These are phyloP conservation scores for Kregervanrija pseudodelftensis DNA, from an alignment of 805 yeast genomes.

Conservation along the genomic window DNA sequence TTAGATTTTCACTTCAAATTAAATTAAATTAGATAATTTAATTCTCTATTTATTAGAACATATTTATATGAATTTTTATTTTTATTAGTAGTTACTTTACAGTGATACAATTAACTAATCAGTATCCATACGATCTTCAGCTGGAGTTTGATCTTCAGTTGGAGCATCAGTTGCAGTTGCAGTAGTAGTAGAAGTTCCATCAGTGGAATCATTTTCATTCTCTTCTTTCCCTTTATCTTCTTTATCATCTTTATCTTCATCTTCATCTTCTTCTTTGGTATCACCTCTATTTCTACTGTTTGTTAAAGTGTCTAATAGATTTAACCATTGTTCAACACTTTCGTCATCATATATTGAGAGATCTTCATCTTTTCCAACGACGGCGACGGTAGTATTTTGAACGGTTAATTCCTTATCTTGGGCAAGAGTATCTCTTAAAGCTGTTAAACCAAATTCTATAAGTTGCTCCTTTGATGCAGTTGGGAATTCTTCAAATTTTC, in stretches of 20 bases:
- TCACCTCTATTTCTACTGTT: conserved; percentile 45
- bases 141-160: conserved; percentile 11
- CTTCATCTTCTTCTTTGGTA: conserved; percentile 24
- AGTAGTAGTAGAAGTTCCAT: conserved; percentile 4
- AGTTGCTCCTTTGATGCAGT: conserved; percentile 61
- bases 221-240: conserved; percentile 27
- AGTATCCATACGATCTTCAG: conserved; percentile 32
- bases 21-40: too few species aligned
- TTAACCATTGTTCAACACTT: conserved; percentile 76
- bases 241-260: conserved; percentile 18
- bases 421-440: conserved; percentile 87
- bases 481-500: conserved; percentile 65
- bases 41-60: too few species aligned
- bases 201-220: conserved; percentile 19
- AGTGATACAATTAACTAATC: neutral
- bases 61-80: neutral
- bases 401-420: conserved; percentile 88
- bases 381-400: conserved; percentile 82
- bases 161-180: conserved; percentile 9
- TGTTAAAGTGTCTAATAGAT: conserved; percentile 59
- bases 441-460: conserved; percentile 78
- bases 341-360: conserved; percentile 84
- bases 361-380: conserved; percentile 71
- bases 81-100: neutral
- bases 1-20: neutral